Base-by-base conservation (phyloP, 306 rosid genomes). In the Castanea sativa region DNA sequence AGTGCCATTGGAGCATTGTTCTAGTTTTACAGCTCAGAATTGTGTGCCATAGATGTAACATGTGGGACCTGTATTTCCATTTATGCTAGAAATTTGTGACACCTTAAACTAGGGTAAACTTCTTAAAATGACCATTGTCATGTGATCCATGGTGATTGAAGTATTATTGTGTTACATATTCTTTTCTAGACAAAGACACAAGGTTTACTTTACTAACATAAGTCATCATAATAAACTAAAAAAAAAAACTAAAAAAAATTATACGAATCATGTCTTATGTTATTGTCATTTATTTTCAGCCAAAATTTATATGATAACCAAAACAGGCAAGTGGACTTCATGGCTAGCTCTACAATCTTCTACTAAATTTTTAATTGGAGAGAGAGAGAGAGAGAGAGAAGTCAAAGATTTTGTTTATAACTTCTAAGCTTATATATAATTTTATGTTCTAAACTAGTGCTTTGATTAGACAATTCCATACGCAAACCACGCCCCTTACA, bases 21-120 rank as follows among this genome's bases (percentile, higher is more conserved):
- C 57, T 79, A 72, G 41, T 79, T 75, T 83, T 84, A 76, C 82
- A 80, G 84, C 84, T 67, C 69, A 80, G 69, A 35, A 68, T 76
- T 80, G 84, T 52, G 74, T 73, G 79, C 84, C 76, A 76, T 29
- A 35, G 18, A 45, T 73, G 81, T 67, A 67, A 58, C 87, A 80
- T 33, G 82, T 76, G 80, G 85, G 67, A 23, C 84, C 79, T 75
- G 60, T 60, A 74, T 21, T 73, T 63, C 49, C 74, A 68, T 76
- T 73, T 77, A 64, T 78, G 64, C 25, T 64, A 43, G 75, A 72
- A 69, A 75, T 49, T 8, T 35, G 21, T 65, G 61, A 65, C 69
- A 56, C 67, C 55, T 61, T 67, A 6, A 63, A 63, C 74, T 43
- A 60, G 61, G 23, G 12, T 33, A 30, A 78, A 61, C 77, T 60